phyloP scores from a whole-genome alignment of 2,329 filamentous ascomycete species.

The Pseudocercospora pini-densiflorae region DNA sequence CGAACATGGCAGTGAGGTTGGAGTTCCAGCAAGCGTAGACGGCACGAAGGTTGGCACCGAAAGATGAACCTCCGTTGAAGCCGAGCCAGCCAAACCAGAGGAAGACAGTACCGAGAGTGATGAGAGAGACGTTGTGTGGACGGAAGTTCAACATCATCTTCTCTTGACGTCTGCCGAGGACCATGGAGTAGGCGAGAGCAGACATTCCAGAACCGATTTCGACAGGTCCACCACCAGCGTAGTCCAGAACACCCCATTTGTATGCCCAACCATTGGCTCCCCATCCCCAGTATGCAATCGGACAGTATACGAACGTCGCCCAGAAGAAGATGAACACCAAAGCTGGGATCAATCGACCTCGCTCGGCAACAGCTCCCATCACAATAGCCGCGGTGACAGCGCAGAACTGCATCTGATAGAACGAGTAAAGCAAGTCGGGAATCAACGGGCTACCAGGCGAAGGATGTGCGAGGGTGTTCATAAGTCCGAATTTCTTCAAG shows the following conservation, averaged over 20 bases:
- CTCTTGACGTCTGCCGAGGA: conserved; percentile 94
- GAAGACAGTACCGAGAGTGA: conserved; percentile 91
- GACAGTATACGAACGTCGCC: conserved; percentile 97
- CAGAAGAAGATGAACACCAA: conserved; percentile 97
- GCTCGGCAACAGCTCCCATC: conserved; percentile 89
- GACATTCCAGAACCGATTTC: conserved; percentile 95
- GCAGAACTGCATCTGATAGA: conserved; percentile 99
- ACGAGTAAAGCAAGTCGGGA: conserved; percentile 87
- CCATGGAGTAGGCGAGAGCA: conserved; percentile 92
- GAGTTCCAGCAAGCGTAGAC: conserved; percentile 99
- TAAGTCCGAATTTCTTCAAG: conserved; percentile 84
- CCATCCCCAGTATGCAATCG: conserved; percentile 96
- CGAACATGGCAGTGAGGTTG: conserved; percentile 90
- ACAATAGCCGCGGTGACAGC: conserved; percentile 90
- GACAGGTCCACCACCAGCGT: conserved; percentile 94
- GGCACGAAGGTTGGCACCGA: conserved; percentile 78
- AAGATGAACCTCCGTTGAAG: conserved; percentile 97
- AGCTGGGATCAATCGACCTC: conserved; percentile 86
- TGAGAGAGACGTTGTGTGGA: conserved; percentile 96
- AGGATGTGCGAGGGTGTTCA: conserved; percentile 80
- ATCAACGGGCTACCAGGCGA: conserved; percentile 87
- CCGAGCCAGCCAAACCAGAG: conserved; percentile 99
- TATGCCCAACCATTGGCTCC: conserved; percentile 92
- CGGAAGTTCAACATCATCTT: conserved; percentile 99
- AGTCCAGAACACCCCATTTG: conserved; percentile 91